Evolutionary conservation across 2,329 filamentous ascomycete species (phyloP).

Genomic region (Rhexocercosporidium sp.): DNA sequence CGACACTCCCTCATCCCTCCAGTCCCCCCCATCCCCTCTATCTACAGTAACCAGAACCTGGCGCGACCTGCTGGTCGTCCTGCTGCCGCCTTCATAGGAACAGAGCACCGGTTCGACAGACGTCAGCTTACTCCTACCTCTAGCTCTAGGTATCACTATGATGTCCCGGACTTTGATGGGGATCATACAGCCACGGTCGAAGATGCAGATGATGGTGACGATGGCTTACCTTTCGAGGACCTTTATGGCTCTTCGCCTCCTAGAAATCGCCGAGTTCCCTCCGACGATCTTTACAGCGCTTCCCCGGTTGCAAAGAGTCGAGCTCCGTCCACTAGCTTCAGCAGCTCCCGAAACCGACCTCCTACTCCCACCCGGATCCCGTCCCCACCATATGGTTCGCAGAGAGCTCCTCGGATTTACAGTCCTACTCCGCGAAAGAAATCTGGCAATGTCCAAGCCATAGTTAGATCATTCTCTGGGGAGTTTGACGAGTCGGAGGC

Average conservation of each 20-base stretch:
- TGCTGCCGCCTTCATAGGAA: not conserved
- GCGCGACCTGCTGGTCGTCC: not conserved
- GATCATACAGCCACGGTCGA: not conserved
- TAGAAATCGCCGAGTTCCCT: not conserved
- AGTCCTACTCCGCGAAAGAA: not conserved
- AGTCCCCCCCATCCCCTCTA: constrained; percentile 2
- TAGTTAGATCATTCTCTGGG: not conserved
- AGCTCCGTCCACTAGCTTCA: not conserved
- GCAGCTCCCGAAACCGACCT: not conserved
- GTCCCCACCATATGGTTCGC: not conserved
- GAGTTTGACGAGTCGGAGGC: not conserved
- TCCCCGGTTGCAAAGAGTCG: not conserved
- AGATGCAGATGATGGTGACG: not conserved
- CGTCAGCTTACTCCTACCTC: not conserved
- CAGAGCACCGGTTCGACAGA: not conserved
- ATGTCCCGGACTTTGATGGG: not conserved
- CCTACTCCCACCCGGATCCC: not conserved
- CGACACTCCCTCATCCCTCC: constrained; percentile 10
- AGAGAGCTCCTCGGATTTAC: not conserved
- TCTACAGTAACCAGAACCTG: not conserved
- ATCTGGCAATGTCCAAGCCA: not conserved
- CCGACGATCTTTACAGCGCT: not conserved
- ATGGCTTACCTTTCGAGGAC: not conserved
- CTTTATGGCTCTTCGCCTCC: not conserved
- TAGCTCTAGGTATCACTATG: not conserved